Percentiles rank a stretch among this genome's conserved stretches.
phyloP scores from a whole-genome alignment of 352 stramenopile species.

The Globisporangium canariense region DNA sequence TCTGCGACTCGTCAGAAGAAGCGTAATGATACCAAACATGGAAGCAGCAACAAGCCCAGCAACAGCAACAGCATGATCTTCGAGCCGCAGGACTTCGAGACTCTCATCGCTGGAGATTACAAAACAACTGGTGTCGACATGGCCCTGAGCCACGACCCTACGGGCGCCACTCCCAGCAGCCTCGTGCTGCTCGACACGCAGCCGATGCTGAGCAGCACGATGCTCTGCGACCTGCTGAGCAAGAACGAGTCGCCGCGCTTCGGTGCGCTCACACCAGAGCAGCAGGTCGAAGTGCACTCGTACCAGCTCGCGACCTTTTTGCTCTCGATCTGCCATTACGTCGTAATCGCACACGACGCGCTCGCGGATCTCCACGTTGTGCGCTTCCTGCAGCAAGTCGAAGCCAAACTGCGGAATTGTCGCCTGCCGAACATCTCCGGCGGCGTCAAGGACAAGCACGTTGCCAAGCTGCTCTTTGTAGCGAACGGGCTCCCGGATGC shows the following conservation, averaged over 20 bases:
- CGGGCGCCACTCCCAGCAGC: constrained; percentile 26
- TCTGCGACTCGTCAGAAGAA: constrained; percentile 4
- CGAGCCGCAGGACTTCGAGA: constrained; percentile 34
- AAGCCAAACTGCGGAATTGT: constrained; percentile 50
- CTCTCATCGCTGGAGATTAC: constrained; percentile 26
- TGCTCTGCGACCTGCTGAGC: constrained; percentile 44
- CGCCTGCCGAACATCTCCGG: constrained; percentile 64
- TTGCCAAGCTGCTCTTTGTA: constrained; percentile 58
- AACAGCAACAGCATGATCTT: constrained; percentile 22
- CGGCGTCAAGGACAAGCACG: constrained; percentile 40
- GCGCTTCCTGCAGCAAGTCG: constrained; percentile 45
- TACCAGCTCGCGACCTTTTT: constrained; percentile 66
- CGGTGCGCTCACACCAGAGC: constrained; percentile 51
- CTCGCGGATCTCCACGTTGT: constrained; percentile 38
- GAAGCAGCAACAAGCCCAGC: neutral
- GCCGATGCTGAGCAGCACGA: constrained; percentile 57
- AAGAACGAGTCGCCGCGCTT: constrained; percentile 52
- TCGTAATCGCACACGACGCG: constrained; percentile 58
- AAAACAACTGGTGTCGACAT: constrained; percentile 65
- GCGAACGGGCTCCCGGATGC: constrained; percentile 40
- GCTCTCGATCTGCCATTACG: constrained; percentile 73
- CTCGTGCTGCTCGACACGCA: constrained; percentile 68
- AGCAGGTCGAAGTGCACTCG: constrained; percentile 60
- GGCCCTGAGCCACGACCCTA: constrained; percentile 30
- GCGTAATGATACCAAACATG: neutral